These are phyloP conservation scores for Xylaria nigripes DNA, from an alignment of 495 filamentous ascomycete species.

Conservation along the genomic window DNA sequence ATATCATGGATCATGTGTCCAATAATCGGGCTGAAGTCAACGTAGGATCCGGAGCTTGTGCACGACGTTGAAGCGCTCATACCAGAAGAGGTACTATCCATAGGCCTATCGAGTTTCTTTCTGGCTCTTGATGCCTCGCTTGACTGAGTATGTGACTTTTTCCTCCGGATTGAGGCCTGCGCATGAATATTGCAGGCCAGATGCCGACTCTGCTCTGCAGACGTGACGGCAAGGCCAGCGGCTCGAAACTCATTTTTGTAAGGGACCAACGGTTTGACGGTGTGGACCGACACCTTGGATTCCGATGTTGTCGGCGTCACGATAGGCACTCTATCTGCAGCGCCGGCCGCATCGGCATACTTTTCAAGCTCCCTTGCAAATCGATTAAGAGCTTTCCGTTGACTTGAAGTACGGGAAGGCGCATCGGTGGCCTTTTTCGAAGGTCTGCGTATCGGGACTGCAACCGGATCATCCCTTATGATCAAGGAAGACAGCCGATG, in stretches of 20 bases:
- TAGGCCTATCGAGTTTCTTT: conserved; percentile 9
- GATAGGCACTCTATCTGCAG: conserved; percentile 18
- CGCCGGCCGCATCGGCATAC: conserved; percentile 26
- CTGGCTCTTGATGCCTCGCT: neutral
- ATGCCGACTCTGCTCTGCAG: conserved; percentile 31
- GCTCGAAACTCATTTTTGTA: conserved; percentile 37
- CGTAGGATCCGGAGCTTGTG: conserved; percentile 19
- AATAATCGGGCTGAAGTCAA: conserved; percentile 23
- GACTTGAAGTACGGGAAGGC: conserved; percentile 30
- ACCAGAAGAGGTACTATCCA: conserved; percentile 2
- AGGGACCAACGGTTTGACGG: conserved; percentile 38
- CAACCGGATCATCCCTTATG: conserved; percentile 9
- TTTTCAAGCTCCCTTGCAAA: conserved; percentile 37
- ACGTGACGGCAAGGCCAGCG: conserved; percentile 44
- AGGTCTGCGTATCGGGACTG: neutral
- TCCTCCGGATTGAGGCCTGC: neutral
- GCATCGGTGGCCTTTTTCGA: neutral
- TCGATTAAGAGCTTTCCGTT: conserved; percentile 28
- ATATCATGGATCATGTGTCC: conserved; percentile 6
- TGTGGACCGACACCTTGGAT: conserved; percentile 31
- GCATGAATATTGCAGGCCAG: conserved; percentile 3
- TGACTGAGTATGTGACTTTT: conserved; percentile 4
- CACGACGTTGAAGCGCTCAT: conserved; percentile 1
- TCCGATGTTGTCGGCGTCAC: conserved; percentile 26
- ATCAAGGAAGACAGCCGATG: conserved; percentile 27